These are phyloP conservation scores for Pholiota molesta DNA, from an alignment of 768 basidiomycete species.

Conservation along the genomic window DNA sequence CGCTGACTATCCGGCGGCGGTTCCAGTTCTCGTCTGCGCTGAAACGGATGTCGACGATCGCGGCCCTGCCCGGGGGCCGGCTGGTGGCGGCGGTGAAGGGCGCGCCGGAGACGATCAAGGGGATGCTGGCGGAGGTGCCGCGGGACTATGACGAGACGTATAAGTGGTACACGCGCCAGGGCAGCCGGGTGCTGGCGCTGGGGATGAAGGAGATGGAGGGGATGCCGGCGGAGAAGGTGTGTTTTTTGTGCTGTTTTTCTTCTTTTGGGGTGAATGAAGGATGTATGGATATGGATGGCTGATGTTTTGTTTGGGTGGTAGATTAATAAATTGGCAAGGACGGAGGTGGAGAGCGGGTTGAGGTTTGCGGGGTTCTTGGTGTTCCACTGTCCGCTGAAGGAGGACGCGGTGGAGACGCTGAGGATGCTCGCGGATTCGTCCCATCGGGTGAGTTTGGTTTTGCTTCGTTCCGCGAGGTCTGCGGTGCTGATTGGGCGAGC, in stretches of 20 bases:
- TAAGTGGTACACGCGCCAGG: slow-evolving; percentile 91
- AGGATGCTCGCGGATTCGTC: slow-evolving; percentile 97
- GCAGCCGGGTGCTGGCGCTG: slow-evolving; percentile 91
- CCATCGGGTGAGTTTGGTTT: slow-evolving; percentile 70
- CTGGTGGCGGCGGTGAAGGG: slow-evolving; percentile 86
- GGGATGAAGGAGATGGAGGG: slow-evolving; percentile 83
- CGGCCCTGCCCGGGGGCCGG: slow-evolving; percentile 61
- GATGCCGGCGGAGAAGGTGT: slow-evolving; percentile 74
- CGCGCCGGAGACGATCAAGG: slow-evolving; percentile 94
- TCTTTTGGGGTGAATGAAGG: neutral
- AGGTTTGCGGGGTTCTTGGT: slow-evolving; percentile 96
- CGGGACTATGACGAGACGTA: slow-evolving; percentile 89
- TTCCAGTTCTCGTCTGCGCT: slow-evolving; percentile 98
- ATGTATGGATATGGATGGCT: neutral
- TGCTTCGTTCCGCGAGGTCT: too few relatives aligned
- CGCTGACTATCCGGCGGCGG: slow-evolving; percentile 80
- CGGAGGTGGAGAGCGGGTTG: slow-evolving; percentile 77
- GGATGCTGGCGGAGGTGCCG: slow-evolving; percentile 79
- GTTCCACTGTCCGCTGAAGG: slow-evolving; percentile 97
- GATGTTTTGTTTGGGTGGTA: slow-evolving; percentile 31
- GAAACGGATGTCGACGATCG: slow-evolving; percentile 96
- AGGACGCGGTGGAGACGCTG: slow-evolving; percentile 87
- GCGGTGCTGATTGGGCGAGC: neutral
- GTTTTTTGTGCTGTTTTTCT: slow-evolving; percentile 13
- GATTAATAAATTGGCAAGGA: slow-evolving; percentile 89